Evolutionary conservation across 148 eudicot genomes (phyloP).

Genomic region (Spergularia marina): DNA sequence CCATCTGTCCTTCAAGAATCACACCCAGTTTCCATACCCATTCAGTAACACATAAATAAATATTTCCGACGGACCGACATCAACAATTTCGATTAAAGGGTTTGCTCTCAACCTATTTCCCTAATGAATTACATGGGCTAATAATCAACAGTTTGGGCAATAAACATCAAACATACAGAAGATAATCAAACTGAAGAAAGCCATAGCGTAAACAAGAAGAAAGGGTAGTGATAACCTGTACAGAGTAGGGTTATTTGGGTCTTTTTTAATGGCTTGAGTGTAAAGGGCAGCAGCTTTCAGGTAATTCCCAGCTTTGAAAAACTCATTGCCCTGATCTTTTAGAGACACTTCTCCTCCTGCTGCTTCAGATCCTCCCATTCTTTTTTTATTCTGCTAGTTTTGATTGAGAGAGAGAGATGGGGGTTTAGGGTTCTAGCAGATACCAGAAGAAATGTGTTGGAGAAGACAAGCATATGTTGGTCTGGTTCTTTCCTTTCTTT

Average conservation of each 20-base stretch:
- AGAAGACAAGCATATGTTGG: too few species aligned
- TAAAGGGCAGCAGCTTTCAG: constrained; percentile 96
- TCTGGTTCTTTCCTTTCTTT: too few species aligned
- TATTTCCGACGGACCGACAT: neutral
- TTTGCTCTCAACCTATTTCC: neutral
- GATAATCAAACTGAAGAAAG: neutral
- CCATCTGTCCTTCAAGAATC: neutral
- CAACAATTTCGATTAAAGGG: neutral
- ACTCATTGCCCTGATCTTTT: constrained; percentile 77
- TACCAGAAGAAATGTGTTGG: too few species aligned
- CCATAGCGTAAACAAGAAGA: neutral
- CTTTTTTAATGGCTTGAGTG: constrained; percentile 87
- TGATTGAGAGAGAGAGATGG: too few species aligned
- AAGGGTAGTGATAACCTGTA: constrained; percentile 46
- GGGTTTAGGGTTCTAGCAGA: constrained; percentile 1
- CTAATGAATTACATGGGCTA: neutral
- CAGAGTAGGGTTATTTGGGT: constrained; percentile 74
- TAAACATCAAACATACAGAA: neutral
- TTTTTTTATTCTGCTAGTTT: neutral
- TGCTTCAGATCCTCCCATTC: constrained; percentile 53
- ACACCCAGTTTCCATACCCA: neutral
- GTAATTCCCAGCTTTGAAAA: constrained; percentile 75
- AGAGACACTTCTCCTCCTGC: constrained; percentile 33
- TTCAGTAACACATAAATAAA: neutral
- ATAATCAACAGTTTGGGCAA: neutral